A percentile compares a stretch with the other conserved stretches of the same genome.
These are phyloP conservation scores for Chaetomiaceae sp. DNA, from an alignment of 2,329 filamentous ascomycete species.

Conservation along the genomic window DNA sequence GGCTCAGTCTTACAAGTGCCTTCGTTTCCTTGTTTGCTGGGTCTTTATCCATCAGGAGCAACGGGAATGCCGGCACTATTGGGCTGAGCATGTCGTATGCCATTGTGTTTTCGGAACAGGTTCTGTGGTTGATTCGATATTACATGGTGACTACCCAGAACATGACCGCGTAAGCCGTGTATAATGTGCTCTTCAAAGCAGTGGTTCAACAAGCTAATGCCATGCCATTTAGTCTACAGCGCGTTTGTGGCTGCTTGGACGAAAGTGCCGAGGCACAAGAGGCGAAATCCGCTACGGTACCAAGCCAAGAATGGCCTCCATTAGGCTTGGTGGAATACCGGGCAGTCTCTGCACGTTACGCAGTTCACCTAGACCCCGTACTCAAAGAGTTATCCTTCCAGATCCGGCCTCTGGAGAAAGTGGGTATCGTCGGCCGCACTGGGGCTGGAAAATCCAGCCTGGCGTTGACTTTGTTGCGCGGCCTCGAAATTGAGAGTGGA, in stretches of 20 bases:
- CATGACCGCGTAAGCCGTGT: conserved; percentile 15
- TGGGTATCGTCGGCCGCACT: conserved; percentile 8
- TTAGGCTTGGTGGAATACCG: conserved; percentile 16
- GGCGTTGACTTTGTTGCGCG: not conserved
- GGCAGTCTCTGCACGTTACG: conserved; percentile 18
- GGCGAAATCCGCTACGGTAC: conserved; percentile 7
- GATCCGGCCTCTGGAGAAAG: not conserved
- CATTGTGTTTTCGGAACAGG: conserved; percentile 13
- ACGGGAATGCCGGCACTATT: conserved; percentile 9
- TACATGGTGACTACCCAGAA: conserved; percentile 14
- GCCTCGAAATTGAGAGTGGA: not conserved
- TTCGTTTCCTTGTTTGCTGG: conserved; percentile 16
- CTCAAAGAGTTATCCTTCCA: conserved; percentile 7
- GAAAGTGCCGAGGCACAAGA: conserved; percentile 13
- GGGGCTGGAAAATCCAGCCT: conserved; percentile 3
- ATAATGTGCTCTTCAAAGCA: conserved; percentile 6
- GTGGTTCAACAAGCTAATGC: conserved; percentile 8
- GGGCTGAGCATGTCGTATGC: conserved; percentile 16
- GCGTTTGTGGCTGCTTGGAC: conserved; percentile 13
- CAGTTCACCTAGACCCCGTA: conserved; percentile 18
- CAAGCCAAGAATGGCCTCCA: conserved; percentile 15
- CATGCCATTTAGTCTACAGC: conserved; percentile 9
- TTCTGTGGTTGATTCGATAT: conserved; percentile 15
- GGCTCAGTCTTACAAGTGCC: conserved; percentile 15
- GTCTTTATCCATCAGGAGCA: conserved; percentile 13